Evolutionary conservation across 805 yeast species (phyloP), one percentile per base, ranked within the genome.

Genomic region (Lachancea quebecensis): DNA sequence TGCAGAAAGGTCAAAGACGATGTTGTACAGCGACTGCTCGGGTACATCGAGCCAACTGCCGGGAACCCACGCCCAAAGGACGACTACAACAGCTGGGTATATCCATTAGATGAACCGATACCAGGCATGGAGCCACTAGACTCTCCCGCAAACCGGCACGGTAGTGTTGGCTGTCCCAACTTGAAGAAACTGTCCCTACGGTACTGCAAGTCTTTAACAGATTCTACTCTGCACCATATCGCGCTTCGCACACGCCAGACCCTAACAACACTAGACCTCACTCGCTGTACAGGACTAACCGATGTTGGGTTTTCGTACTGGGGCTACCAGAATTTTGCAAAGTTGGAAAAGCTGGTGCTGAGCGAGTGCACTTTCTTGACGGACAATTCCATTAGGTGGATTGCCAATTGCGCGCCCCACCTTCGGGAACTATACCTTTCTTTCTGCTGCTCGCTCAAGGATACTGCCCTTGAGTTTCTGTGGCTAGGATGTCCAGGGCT

Each of bases 191-290:
- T 85, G 46, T 73, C 75, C 39, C 64, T 85, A 34, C 78, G 88
- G n/a, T 83, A 85, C 57, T 85, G 93, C 66, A 85, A 85, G 57
- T 82, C 80, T 56, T 56, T 85, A 45, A 81, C 90, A 2, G 93
- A 85, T 56, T 70, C 73, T 50, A 66, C 83, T 31, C 79, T 85
- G 82, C 65, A 70, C 50, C 81, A 78, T 50, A 67, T 85, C 46
- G 79, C 86, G 0, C 57, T 70, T 16, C 74, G 78, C 59, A 82
- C 85, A n/a, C 71, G 67, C 48, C 72, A 71, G 12, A 67, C 80
- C 44, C 63, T 85, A 40, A 78, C 71, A 47, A 60, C 72, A 32
- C 69, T 85, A 53, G 79, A 82, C 53, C 65, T 85, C 45, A 79
- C 90, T 1, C 70, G 93, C 49, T 85, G 93, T 59, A 84, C 90